A percentile compares a stretch with the other conserved stretches of the same genome.
These are phyloP conservation scores for Aspergillus hancockii DNA, from an alignment of 495 filamentous ascomycete genomes.

Conservation along the genomic window DNA sequence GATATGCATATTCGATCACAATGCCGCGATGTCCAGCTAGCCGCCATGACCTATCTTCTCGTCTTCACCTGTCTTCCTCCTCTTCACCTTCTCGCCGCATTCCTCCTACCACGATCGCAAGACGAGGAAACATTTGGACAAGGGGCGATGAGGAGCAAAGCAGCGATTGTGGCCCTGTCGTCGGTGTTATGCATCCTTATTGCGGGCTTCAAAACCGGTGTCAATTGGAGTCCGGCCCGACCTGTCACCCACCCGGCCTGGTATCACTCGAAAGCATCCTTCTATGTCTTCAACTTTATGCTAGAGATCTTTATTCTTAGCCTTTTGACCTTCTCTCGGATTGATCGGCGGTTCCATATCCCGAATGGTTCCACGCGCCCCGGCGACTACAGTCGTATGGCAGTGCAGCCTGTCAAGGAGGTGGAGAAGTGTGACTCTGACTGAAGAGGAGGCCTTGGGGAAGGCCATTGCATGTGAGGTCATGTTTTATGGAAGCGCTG, in stretches of 20 bases:
- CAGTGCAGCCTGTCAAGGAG: background rate
- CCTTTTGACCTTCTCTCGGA: slow-evolving; percentile 61
- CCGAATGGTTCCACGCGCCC: slow-evolving; percentile 33
- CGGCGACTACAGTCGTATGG: slow-evolving; percentile 17
- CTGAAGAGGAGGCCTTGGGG: too few relatives aligned
- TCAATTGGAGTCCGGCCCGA: slow-evolving; percentile 51
- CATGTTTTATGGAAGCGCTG: too few relatives aligned
- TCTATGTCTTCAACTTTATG: slow-evolving; percentile 77
- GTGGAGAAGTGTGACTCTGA: background rate
- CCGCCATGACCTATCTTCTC: slow-evolving; percentile 66
- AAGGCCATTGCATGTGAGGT: too few relatives aligned
- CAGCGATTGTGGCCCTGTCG: slow-evolving; percentile 58
- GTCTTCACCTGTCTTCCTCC: slow-evolving; percentile 75
- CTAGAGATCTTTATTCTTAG: slow-evolving; percentile 70
- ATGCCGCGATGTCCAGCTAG: slow-evolving; percentile 65
- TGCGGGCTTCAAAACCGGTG: slow-evolving; percentile 67
- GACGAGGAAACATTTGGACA: slow-evolving; percentile 68
- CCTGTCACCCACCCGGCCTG: slow-evolving; percentile 59
- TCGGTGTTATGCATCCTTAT: slow-evolving; percentile 63
- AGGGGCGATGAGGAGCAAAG: slow-evolving; percentile 66
- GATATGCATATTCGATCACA: slow-evolving; percentile 47
- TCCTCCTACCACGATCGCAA: slow-evolving; percentile 50
- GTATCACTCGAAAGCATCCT: slow-evolving; percentile 69
- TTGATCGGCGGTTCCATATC: slow-evolving; percentile 75
- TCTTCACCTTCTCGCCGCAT: slow-evolving; percentile 54